A percentile compares a stretch with the other conserved stretches of the same genome.
Evolutionary conservation across 2,329 filamentous ascomycete species (phyloP).

Genomic region (Pseudocercospora fijiensis): DNA sequence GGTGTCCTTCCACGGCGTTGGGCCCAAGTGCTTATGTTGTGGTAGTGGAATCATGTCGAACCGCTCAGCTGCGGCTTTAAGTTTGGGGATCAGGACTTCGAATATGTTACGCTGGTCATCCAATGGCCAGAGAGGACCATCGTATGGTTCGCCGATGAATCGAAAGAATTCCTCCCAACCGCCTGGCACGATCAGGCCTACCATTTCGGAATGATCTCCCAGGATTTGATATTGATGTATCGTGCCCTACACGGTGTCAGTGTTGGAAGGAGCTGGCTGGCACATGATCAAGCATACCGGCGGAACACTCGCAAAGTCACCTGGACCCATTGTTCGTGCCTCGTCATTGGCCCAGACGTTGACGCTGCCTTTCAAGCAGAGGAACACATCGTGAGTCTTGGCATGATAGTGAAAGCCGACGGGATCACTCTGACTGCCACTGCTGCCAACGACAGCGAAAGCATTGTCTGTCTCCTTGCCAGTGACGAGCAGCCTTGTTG

Average conservation of each 20-base stretch:
- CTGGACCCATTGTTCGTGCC: slow-evolving; percentile 54
- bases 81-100: slow-evolving; percentile 53
- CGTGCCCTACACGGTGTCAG: slow-evolving; percentile 41
- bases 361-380: slow-evolving; percentile 55
- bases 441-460: slow-evolving; percentile 54
- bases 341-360: slow-evolving; percentile 61
- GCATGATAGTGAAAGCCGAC: slow-evolving; percentile 59
- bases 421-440: slow-evolving; percentile 48
- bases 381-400: slow-evolving; percentile 58
- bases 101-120: slow-evolving; percentile 54
- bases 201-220: slow-evolving; percentile 55
- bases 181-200: slow-evolving; percentile 57
- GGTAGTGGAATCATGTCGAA: slow-evolving; percentile 58
- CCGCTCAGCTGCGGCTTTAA: slow-evolving; percentile 56
- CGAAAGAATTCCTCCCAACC: slow-evolving; percentile 64
- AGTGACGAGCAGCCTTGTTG: slow-evolving; percentile 53
- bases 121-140: slow-evolving; percentile 50
- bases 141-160: slow-evolving; percentile 55
- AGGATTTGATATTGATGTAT: slow-evolving; percentile 58
- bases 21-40: slow-evolving; percentile 49
- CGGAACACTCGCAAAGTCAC: slow-evolving; percentile 60
- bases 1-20: slow-evolving; percentile 44
- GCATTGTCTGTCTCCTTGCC: slow-evolving; percentile 53
- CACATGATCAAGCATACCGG: slow-evolving; percentile 44
- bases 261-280: neutral